phyloP scores from a whole-genome alignment of 2,329 filamentous ascomycete genomes.

The Calonectria multiphialidica region DNA sequence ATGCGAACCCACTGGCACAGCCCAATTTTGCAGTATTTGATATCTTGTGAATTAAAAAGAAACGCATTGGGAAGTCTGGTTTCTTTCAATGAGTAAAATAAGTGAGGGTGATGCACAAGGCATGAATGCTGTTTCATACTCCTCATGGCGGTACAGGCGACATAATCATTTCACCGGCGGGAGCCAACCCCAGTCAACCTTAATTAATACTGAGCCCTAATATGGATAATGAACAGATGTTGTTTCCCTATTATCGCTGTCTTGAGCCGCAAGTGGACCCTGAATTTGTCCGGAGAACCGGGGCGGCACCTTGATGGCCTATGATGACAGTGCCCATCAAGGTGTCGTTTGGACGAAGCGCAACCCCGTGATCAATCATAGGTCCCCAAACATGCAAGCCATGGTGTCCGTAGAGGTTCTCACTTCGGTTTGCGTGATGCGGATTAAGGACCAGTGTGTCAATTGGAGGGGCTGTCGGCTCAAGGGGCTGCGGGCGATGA shows the following conservation, averaged over 20 bases:
- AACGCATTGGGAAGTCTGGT: not conserved
- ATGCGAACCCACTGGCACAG: not conserved
- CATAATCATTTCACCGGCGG: not conserved
- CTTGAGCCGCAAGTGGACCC: slow-evolving; percentile 16
- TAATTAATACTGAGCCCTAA: not conserved
- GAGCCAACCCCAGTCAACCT: not conserved
- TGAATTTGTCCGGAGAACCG: not conserved
- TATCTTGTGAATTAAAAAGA: not conserved
- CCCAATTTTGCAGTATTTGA: not conserved
- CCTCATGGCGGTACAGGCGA: not conserved
- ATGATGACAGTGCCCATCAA: slow-evolving; percentile 23
- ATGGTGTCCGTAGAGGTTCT: slow-evolving; percentile 23
- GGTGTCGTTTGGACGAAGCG: slow-evolving; percentile 11
- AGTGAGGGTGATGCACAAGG: not conserved
- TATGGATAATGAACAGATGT: not conserved
- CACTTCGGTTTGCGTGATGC: slow-evolving; percentile 1
- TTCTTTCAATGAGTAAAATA: not conserved
- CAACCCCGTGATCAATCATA: not conserved
- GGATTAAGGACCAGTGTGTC: not conserved
- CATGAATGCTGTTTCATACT: not conserved
- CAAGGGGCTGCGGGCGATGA: not conserved
- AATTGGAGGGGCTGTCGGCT: not conserved
- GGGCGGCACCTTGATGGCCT: slow-evolving; percentile 23
- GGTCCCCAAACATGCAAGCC: not conserved
- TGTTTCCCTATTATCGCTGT: not conserved